Evolutionary conservation across 805 yeast genomes (phyloP).

Genomic region (Candida maris): DNA sequence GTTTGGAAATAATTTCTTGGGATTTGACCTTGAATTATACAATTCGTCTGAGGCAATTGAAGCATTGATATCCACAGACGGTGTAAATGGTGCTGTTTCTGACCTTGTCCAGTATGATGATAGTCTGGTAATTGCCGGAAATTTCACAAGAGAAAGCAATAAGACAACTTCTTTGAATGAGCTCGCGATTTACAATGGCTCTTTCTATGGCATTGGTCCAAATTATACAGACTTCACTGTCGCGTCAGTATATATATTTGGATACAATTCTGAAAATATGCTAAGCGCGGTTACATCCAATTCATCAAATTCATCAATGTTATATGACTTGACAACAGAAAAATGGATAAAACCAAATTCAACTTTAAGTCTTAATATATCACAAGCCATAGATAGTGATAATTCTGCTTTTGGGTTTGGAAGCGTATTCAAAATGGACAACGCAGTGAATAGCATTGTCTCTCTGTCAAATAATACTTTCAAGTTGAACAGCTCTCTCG

Average conservation of each 20-base stretch:
- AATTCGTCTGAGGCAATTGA: conserved; percentile 8
- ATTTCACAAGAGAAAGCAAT: conserved; percentile 27
- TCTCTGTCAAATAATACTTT: conserved; percentile 6
- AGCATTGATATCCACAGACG: conserved; percentile 28
- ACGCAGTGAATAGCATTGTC: conserved; percentile 15
- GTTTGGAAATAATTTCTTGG: conserved; percentile 37
- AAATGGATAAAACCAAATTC: conserved; percentile 33
- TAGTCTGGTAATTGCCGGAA: conserved; percentile 45
- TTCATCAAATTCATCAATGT: conserved; percentile 16
- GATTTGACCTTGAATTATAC: conserved; percentile 25
- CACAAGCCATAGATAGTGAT: conserved; percentile 20
- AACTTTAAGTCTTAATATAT: conserved; percentile 31
- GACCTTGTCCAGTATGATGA: conserved; percentile 29
- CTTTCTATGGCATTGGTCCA: conserved; percentile 38
- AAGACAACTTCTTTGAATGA: conserved; percentile 17
- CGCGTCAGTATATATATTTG: conserved; percentile 20
- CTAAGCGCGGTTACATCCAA: conserved; percentile 35
- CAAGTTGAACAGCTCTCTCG: neutral
- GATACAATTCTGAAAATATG: conserved; percentile 38
- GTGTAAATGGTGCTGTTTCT: conserved; percentile 38
- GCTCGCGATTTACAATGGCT: conserved; percentile 30
- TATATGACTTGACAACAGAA: conserved; percentile 41
- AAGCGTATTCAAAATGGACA: conserved; percentile 17
- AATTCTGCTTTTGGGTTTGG: conserved; percentile 21
- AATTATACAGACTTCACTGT: conserved; percentile 20